Conservation (phyloP, 1,139 yeast species). For the Nakaseomyces sp. region DNA sequence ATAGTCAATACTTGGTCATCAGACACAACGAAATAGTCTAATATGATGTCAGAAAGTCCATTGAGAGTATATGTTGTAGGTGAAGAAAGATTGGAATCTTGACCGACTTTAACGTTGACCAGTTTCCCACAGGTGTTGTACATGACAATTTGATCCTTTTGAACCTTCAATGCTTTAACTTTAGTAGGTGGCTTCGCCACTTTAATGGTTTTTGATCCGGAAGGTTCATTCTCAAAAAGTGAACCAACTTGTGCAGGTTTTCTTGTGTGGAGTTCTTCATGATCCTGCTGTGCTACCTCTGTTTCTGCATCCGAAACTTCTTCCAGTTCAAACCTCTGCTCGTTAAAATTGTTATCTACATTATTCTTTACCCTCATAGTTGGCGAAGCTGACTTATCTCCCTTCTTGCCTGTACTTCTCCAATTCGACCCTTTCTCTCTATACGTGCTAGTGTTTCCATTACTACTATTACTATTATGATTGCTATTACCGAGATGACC, state of each 20-base stretch:
- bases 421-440: too few relatives aligned
- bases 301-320: slow-evolving; percentile 3
- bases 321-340: slow-evolving; percentile 1
- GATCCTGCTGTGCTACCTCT: background rate
- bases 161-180: background rate
- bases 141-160: background rate
- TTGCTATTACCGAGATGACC: background rate
- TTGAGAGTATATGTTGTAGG: background rate
- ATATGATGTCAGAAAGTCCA: background rate
- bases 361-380: background rate
- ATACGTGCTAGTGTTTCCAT: background rate
- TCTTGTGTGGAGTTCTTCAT: background rate
- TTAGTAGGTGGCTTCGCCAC: background rate
- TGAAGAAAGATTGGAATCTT: background rate
- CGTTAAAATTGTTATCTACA: background rate
- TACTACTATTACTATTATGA: background rate
- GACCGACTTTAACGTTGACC: background rate
- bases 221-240: background rate
- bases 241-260: slow-evolving; percentile 1
- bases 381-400: background rate
- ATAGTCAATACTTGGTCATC: slow-evolving; percentile 1
- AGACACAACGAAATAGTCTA: background rate
- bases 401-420: background rate
- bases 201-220: background rate
- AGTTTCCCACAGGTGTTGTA: background rate